phyloP scores from a whole-genome alignment of 257 asterid species.

The Sherardia arvensis region DNA sequence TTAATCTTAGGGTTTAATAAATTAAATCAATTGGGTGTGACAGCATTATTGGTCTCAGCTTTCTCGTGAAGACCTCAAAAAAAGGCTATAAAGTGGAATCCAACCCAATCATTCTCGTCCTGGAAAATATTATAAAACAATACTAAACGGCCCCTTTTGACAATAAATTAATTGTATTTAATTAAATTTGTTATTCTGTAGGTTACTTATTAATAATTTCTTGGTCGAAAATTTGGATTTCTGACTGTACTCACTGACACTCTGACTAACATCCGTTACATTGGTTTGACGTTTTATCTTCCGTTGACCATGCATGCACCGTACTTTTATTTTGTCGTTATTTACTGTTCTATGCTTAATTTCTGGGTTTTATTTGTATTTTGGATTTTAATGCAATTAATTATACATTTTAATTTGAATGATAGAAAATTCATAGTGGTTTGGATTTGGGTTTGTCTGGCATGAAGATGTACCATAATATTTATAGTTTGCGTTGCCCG shows the following conservation, averaged over 20 bases:
- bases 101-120: not conserved
- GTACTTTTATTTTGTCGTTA: not conserved
- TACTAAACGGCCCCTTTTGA: not conserved
- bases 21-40: not conserved
- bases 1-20: not conserved
- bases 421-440: not conserved
- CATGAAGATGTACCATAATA: not conserved
- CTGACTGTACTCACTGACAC: not conserved
- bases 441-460: not conserved
- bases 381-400: not conserved
- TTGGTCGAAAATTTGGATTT: not conserved
- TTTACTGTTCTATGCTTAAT: not conserved
- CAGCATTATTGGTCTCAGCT: constrained; percentile 2
- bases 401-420: no score
- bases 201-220: not conserved
- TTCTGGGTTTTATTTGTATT: no score
- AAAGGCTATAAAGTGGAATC: not conserved
- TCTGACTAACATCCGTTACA: not conserved
- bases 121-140: not conserved
- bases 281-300: not conserved
- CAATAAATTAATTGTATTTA: no score
- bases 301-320: constrained; percentile 2
- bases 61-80: constrained; percentile 2
- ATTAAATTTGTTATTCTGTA: no score
- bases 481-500: constrained; percentile 9